Base-by-base conservation (phyloP, 2,329 filamentous ascomycete genomes). In the Diplodia mutila region DNA sequence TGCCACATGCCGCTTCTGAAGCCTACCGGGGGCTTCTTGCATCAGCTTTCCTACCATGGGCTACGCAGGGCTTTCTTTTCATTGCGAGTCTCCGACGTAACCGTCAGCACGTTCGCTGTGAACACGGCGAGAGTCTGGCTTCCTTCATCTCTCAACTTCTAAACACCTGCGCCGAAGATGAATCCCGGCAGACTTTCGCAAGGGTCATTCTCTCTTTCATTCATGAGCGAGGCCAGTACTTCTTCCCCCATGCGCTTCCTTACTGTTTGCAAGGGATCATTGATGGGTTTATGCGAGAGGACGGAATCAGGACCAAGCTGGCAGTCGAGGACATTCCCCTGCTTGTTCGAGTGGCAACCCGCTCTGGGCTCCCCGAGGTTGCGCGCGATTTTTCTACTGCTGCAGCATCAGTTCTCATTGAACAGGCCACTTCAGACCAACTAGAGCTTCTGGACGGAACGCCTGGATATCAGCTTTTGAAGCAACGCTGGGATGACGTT, bases 11-110 rank as follows among this genome's bases (percentile, higher is more conserved):
- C 4, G 72, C 72, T 11, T 77, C 79, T 57, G 67, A 73, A n/a
- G 61, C 70, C 2, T 81, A 84, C 67, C 73, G 84, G 2, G 69
- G 77, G 4, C 81, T 84, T 67, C 72, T 85, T 3, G 69, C 77
- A 4, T 66, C 76, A 16, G 76, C 78, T 0, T 80, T 84, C 59
- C 74, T 85, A 4, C 82, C 81, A 2, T 85, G 83, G 83, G 81
- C 78, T 1, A 81, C 79, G 4, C 77, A 80, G 69, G 83, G 83
- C 3, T 75, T 73, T 14, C 73, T 83, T 0, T 84, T 82, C 72
- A 82, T 80, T 1, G 74, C 77, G 0, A 78, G 75, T 4, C 69
- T 84, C 11, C 71, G 72, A 11, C 74, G 75, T 1, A 73, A 72
- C 16, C 75, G 77, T 25, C 67, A 72, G 0, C 55, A 29, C 1